Percentiles rank a stretch among this genome's conserved stretches.
These are phyloP conservation scores for Lactarius hengduanensis DNA, from an alignment of 768 basidiomycete genomes.

Conservation along the genomic window DNA sequence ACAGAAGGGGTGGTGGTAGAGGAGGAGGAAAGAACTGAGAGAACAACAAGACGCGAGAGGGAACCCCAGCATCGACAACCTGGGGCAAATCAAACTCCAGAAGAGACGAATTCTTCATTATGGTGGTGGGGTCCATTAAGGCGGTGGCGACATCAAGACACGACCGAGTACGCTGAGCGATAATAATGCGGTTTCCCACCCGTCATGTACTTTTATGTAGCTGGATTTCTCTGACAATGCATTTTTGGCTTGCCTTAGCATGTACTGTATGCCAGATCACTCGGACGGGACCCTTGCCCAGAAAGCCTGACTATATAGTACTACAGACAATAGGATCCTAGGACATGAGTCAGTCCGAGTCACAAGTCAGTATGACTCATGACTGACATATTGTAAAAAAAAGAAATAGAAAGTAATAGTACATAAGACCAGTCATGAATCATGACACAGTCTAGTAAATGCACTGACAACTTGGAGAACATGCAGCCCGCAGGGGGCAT, in stretches of 20 bases:
- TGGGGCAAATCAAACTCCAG: not conserved
- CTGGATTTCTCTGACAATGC: not conserved
- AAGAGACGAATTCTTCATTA: slow-evolving; percentile 33
- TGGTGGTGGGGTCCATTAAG: slow-evolving; percentile 84
- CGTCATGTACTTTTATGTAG: not conserved
- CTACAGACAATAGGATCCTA: too few species aligned
- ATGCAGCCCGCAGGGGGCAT: too few species aligned
- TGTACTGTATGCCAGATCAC: too few species aligned
- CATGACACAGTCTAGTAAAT: too few species aligned
- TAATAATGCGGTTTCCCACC: not conserved
- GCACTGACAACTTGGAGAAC: too few species aligned
- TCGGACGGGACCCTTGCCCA: too few species aligned
- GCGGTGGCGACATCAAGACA: slow-evolving; percentile 73
- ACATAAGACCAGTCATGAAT: too few species aligned
- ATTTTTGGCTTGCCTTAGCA: slow-evolving; percentile 6
- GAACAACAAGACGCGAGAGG: slow-evolving; percentile 33
- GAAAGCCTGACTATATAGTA: too few species aligned
- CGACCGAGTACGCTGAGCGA: slow-evolving; percentile 57
- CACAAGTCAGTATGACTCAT: too few species aligned
- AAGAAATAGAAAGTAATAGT: too few species aligned
- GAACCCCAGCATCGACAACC: slow-evolving; percentile 24
- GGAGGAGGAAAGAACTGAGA: slow-evolving; percentile 23
- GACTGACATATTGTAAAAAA: too few species aligned
- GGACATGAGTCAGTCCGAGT: too few species aligned
- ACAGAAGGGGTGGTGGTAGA: slow-evolving; percentile 20